These are phyloP conservation scores for Protomyces inouyei DNA, from an alignment of 1,139 yeast species.

Conservation along the genomic window DNA sequence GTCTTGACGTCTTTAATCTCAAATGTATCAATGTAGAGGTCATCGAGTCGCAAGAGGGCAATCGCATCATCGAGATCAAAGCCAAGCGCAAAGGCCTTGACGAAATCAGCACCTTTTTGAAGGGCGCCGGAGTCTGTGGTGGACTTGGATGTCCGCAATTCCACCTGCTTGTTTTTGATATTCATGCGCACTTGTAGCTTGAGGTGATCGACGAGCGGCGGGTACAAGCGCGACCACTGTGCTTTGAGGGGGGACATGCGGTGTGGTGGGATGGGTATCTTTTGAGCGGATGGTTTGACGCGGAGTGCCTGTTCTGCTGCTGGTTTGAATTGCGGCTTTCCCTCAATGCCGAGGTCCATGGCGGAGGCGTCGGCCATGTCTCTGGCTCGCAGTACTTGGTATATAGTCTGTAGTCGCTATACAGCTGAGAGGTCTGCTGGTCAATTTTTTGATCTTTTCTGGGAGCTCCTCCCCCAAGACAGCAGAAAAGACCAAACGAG, in stretches of 20 bases:
- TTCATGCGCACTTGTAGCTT: slow-evolving; percentile 96
- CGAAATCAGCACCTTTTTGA: slow-evolving; percentile 95
- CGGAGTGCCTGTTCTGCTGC: slow-evolving; percentile 55
- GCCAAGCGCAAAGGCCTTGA: slow-evolving; percentile 90
- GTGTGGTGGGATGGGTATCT: slow-evolving; percentile 92
- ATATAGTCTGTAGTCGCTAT: not conserved
- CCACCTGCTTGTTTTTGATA: slow-evolving; percentile 69
- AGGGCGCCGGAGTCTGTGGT: slow-evolving; percentile 91
- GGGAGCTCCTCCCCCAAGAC: no score
- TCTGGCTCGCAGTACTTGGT: not conserved
- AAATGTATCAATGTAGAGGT: slow-evolving; percentile 90
- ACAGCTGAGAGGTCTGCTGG: not conserved
- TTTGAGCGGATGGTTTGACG: slow-evolving; percentile 78
- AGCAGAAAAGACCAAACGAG: no score
- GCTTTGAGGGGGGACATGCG: slow-evolving; percentile 88
- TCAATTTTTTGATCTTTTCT: not conserved
- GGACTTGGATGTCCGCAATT: slow-evolving; percentile 71
- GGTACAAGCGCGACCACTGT: slow-evolving; percentile 89
- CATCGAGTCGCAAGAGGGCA: slow-evolving; percentile 88
- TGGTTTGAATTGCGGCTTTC: slow-evolving; percentile 81
- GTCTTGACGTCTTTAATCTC: slow-evolving; percentile 97
- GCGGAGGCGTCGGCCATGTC: slow-evolving; percentile 39
- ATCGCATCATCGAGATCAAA: slow-evolving; percentile 96
- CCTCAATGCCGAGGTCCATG: slow-evolving; percentile 68
- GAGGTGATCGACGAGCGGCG: slow-evolving; percentile 90